Percentiles rank a stretch among this genome's conserved stretches.
These are phyloP conservation scores for Venturia pyrina DNA, from an alignment of 2,329 filamentous ascomycete genomes.

Conservation along the genomic window DNA sequence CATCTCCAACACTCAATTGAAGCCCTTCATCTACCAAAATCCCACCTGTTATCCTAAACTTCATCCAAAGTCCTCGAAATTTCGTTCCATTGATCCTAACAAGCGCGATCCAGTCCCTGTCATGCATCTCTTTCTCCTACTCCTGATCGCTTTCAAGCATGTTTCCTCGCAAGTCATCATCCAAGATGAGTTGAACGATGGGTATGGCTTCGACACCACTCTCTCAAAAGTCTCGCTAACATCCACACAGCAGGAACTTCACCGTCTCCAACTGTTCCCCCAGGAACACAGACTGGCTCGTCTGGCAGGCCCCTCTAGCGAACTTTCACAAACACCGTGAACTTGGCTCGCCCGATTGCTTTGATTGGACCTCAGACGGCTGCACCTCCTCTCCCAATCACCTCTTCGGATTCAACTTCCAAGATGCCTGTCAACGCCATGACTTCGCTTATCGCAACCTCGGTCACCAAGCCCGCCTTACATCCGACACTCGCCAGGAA, in stretches of 20 bases:
- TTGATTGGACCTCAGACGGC: constrained; percentile 7
- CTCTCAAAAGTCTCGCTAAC: not conserved
- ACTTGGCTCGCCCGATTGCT: not conserved
- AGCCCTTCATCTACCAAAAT: too few relatives aligned
- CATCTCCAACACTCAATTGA: not conserved
- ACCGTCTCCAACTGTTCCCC: not conserved
- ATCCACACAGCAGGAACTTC: not conserved
- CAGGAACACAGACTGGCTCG: not conserved
- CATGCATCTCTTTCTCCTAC: constrained; percentile 1
- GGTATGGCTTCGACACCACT: not conserved
- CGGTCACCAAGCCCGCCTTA: constrained; percentile 8
- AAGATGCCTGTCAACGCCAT: constrained; percentile 12
- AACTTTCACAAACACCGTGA: not conserved
- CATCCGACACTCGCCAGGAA: not conserved
- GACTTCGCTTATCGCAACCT: constrained; percentile 15
- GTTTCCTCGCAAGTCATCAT: not conserved
- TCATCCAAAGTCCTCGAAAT: not conserved
- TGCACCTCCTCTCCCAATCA: constrained; percentile 10
- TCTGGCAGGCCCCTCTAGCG: not conserved
- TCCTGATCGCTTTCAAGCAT: not conserved
- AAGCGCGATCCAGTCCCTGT: too few relatives aligned
- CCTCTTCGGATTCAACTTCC: constrained; percentile 11
- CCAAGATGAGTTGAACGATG: not conserved
- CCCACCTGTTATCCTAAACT: too few relatives aligned
- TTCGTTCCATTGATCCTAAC: not conserved